phyloP scores from a whole-genome alignment of 495 filamentous ascomycete genomes.

The Gamarada debralockiae region DNA sequence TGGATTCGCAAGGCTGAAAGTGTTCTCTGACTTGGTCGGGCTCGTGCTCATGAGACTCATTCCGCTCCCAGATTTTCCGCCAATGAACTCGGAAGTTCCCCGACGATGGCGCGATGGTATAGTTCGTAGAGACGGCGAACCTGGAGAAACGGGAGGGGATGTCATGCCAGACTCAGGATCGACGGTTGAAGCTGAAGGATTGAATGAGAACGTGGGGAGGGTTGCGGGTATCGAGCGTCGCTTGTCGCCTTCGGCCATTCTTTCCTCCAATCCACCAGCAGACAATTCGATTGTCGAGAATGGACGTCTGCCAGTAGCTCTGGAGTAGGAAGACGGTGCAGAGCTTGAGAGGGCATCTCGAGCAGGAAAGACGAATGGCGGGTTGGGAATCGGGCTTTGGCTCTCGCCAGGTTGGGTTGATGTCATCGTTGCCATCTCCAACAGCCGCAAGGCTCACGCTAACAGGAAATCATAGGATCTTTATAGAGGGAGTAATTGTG shows the following conservation, averaged over 20 bases:
- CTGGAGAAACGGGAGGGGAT: slow-evolving; percentile 38
- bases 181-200: slow-evolving; percentile 40
- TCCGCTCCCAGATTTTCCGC: slow-evolving; percentile 50
- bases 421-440: neutral
- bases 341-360: slow-evolving; percentile 28
- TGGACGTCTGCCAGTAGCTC: slow-evolving; percentile 41
- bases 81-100: slow-evolving; percentile 76
- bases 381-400: slow-evolving; percentile 38
- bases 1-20: slow-evolving; percentile 44
- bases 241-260: neutral
- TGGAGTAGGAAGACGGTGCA: slow-evolving; percentile 41
- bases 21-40: slow-evolving; percentile 59
- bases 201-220: slow-evolving; percentile 64
- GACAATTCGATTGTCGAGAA: slow-evolving; percentile 39
- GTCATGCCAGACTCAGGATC: slow-evolving; percentile 22
- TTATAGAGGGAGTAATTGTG: too few relatives aligned
- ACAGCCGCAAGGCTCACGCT: neutral
- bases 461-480: slow-evolving; percentile 11
- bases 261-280: neutral
- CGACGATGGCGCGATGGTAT: slow-evolving; percentile 60
- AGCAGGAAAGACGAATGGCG: slow-evolving; percentile 67
- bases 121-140: slow-evolving; percentile 28
- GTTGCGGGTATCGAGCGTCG: slow-evolving; percentile 28
- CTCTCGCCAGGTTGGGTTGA: slow-evolving; percentile 10
- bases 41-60: slow-evolving; percentile 25